These are phyloP conservation scores for Atkinsonella hypoxylon DNA, from an alignment of 2,329 filamentous ascomycete genomes.

Conservation along the genomic window DNA sequence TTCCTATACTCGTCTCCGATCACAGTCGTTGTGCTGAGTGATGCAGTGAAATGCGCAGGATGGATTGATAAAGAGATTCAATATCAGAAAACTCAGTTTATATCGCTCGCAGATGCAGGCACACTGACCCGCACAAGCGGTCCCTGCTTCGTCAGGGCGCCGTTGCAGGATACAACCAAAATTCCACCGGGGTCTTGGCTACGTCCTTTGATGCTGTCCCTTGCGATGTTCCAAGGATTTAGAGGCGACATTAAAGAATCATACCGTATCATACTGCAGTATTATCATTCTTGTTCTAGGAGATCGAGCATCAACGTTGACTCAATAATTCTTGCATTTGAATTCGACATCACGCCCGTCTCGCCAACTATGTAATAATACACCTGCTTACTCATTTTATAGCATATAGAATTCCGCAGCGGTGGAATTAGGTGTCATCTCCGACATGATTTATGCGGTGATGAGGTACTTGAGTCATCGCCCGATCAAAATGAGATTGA, in stretches of 20 bases:
- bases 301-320: too few species aligned
- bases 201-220: neutral
- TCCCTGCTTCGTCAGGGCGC: neutral
- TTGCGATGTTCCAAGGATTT: neutral
- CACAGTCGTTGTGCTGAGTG: neutral
- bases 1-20: neutral
- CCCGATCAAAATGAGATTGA: too few species aligned
- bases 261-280: too few species aligned
- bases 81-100: neutral
- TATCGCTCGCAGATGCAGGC: neutral
- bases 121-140: neutral
- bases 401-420: too few species aligned
- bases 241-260: neutral
- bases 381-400: too few species aligned
- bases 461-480: too few species aligned
- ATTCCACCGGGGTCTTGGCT: conserved; percentile 1
- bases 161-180: neutral
- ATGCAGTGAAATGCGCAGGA: neutral
- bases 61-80: neutral
- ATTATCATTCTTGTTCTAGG: too few species aligned
- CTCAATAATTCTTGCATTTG: too few species aligned
- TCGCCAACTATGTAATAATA: too few species aligned
- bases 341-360: too few species aligned
- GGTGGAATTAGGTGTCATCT: too few species aligned
- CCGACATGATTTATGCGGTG: too few species aligned